Evolutionary conservation across 768 basidiomycete genomes (phyloP), one percentile per base, ranked within the genome.

Genomic region (Phallus indusiatus): DNA sequence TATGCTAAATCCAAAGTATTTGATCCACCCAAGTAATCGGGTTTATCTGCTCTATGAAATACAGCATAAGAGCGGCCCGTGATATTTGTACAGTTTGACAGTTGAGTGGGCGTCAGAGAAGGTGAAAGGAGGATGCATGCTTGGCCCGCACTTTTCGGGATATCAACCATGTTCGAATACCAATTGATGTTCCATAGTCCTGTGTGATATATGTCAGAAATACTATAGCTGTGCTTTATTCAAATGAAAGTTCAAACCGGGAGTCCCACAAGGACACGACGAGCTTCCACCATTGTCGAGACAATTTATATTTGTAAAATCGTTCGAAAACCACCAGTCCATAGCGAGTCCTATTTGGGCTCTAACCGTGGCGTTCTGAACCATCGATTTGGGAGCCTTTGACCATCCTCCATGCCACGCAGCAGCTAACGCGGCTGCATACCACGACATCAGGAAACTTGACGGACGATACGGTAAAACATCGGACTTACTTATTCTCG

Each of bases 1-100:
- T 77, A 80, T 18, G 83, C 82, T 37, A 87, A 76, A 66, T 88
- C 84, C 53, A 86, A 70, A 0, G 77, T 74, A 64, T 88, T 86
- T 5, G 86, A 85, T 12, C 86, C 86, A 33, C 81, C 81, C 21
- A 85, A 67, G 46, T 72, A 76, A 16, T 79, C 76, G 1, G 78
- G 66, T 24, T 76, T 74, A 33, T 80, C 68, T 47, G 64, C 69
- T 53, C 68, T 70, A 57, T 71, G 72, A 60, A 83, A 79, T 5
- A 76, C 70, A 5, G 67, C 73, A 62, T 81, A 86, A 4, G 81
- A 71, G 16, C 85, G 77, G 5, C 65, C 65, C 0, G 78, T 78
- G 55, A 85, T 82, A 50, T 70, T 64, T 9, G 72, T 74, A 63
- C 84, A 86, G 60, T 76, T 76, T 17, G 61, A 64, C 28, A 72